These are phyloP conservation scores for Solanum dulcamara DNA, from an alignment of 257 asterid species.

Conservation along the genomic window DNA sequence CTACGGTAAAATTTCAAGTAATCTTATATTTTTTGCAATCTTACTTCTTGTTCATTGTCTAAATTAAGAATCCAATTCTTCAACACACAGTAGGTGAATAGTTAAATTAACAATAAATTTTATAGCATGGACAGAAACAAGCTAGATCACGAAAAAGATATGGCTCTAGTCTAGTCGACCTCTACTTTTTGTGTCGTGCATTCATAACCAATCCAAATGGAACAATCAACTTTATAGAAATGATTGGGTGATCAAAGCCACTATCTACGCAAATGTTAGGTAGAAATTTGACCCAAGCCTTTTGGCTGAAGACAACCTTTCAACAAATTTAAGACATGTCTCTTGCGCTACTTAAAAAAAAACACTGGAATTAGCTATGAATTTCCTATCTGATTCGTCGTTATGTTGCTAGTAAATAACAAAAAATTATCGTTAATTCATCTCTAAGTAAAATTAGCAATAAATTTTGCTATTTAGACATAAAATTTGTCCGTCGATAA, in stretches of 20 bases:
- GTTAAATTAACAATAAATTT: neutral
- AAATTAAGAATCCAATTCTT: too few relatives aligned
- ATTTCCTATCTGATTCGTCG: too few relatives aligned
- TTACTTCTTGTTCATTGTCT: neutral
- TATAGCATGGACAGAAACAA: neutral
- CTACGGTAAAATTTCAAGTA: neutral
- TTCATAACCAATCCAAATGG: neutral
- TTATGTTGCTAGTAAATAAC: too few relatives aligned
- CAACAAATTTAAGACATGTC: neutral
- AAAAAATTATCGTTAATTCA: too few relatives aligned
- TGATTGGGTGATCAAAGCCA: neutral
- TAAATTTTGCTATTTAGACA: too few relatives aligned
- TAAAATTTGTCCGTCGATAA: too few relatives aligned
- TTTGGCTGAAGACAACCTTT: neutral
- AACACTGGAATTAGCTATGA: too few relatives aligned
- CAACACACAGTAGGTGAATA: too few relatives aligned
- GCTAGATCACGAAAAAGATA: neutral
- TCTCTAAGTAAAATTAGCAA: too few relatives aligned
- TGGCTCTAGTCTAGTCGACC: neutral
- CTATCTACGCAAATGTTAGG: neutral
- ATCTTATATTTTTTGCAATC: neutral
- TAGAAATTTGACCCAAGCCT: neutral
- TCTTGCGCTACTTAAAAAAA: too few relatives aligned
- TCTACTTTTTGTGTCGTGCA: neutral
- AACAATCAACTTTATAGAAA: neutral